Evolutionary conservation across 805 yeast genomes (phyloP), one percentile per base, ranked within the genome.

Genomic region (Barnettozyma vustinii): DNA sequence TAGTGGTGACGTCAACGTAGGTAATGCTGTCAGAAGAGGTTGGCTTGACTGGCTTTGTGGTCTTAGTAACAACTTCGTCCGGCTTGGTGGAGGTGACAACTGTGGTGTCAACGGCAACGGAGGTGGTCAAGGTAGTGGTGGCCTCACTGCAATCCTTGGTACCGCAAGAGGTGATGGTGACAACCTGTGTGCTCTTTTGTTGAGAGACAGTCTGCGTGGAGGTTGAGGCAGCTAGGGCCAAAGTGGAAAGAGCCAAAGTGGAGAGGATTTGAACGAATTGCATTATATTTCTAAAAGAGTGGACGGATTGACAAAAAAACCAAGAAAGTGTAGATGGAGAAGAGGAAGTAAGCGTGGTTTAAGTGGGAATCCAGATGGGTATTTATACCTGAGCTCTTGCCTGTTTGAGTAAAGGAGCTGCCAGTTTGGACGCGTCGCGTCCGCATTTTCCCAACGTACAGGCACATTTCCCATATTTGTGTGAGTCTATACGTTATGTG

Each of bases 21-120:
- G 75, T 58, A 54, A 58, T 48, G 47, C 55, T 57, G n/a, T 53
- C 72, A 51, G 72, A 74, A 47, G 73, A 69, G 35, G 80, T 71
- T 25, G 48, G 12, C n/a, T 50, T 30, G 12, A 41, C 42, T 43
- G 49, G 44, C 32, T 47, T 51, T 25, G 57, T 55, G 40, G 64
- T 60, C 33, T 55, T 55, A 35, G 51, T 49, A 39, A 59, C 55
- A 18, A 45, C 37, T 46, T 59, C 57, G 33, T 48, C 56, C 9
- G 52, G 45, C 23, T 53, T 55, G 40, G 59, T 56, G 36, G 52
- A 52, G 33, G 63, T 59, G 46, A 53, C 51, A 23, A 46, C 46
- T 20, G 56, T 47, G 39, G 62, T 58, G 46, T 45, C 48, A 46
- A 50, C 47, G 5, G 57, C 48, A 30, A 39, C 26, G 19, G 57